These are phyloP conservation scores for Debaryomyces coudertii DNA, from an alignment of 1,139 yeast genomes.

Conservation along the genomic window DNA sequence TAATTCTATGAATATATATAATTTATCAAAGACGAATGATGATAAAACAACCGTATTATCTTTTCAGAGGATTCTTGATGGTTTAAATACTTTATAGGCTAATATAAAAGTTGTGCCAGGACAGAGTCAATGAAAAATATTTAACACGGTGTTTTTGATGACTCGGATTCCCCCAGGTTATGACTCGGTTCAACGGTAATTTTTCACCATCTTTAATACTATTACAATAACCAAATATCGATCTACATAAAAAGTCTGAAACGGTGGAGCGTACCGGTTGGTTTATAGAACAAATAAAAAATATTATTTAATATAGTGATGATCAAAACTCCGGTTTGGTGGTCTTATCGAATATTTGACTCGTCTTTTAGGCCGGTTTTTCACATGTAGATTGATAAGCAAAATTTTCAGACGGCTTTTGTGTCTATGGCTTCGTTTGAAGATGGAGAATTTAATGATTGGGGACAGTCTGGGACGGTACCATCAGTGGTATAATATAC, in stretches of 20 bases:
- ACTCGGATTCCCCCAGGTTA: constrained; percentile 3
- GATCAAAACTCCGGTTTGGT: neutral
- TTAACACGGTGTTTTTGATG: neutral
- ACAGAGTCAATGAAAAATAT: constrained; percentile 5
- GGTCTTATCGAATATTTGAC: neutral
- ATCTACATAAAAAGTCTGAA: neutral
- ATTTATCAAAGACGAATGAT: constrained; percentile 3
- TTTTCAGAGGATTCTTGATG: constrained; percentile 1
- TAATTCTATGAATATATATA: constrained; percentile 6
- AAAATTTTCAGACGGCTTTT: neutral
- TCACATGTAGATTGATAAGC: constrained; percentile 2
- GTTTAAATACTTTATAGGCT: constrained; percentile 5
- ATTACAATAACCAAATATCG: too few species aligned
- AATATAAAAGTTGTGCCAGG: neutral
- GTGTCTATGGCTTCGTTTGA: neutral
- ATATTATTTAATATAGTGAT: neutral
- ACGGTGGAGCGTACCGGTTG: too few species aligned
- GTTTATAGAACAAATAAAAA: too few species aligned
- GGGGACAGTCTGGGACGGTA: neutral
- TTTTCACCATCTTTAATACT: neutral
- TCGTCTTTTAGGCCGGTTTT: neutral
- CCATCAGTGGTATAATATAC: too few species aligned
- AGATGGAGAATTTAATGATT: neutral
- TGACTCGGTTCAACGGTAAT: neutral
- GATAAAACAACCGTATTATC: neutral